A percentile compares a stretch with the other conserved stretches of the same genome.
These are phyloP conservation scores for Cordyceps tenuipes DNA, from an alignment of 2,329 filamentous ascomycete genomes.

Conservation along the genomic window DNA sequence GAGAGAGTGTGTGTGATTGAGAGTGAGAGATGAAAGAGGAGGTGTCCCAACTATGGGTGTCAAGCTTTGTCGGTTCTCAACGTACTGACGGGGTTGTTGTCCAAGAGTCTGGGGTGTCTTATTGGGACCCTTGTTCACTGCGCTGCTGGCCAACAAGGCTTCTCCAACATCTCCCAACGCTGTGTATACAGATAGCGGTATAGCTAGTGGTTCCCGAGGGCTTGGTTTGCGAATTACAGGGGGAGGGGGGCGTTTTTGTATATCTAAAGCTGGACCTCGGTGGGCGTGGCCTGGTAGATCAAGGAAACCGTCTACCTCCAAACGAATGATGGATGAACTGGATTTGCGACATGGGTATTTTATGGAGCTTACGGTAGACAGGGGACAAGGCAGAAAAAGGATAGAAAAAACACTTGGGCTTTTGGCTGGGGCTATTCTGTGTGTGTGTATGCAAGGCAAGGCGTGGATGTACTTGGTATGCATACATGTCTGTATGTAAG, in stretches of 20 bases:
- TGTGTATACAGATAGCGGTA: neutral
- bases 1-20: too few species aligned
- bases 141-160: neutral
- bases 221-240: neutral
- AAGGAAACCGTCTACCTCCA: neutral
- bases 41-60: too few species aligned
- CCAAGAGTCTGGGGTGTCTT: neutral
- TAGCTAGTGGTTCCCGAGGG: neutral
- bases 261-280: neutral
- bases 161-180: neutral
- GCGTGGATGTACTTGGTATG: too few species aligned
- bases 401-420: neutral
- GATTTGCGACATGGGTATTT: neutral
- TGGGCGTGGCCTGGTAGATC: neutral
- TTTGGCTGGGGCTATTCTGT: too few species aligned
- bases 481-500: neutral
- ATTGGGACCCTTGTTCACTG: too few species aligned
- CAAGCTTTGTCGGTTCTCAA: neutral
- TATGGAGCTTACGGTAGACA: neutral
- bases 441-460: neutral
- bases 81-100: neutral
- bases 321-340: neutral
- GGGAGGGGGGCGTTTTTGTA: neutral
- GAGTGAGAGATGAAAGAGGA: too few species aligned
- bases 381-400: neutral